Evolutionary conservation across 2,329 filamentous ascomycete genomes (phyloP).

Genomic region (Reticulascus tulasneorum): DNA sequence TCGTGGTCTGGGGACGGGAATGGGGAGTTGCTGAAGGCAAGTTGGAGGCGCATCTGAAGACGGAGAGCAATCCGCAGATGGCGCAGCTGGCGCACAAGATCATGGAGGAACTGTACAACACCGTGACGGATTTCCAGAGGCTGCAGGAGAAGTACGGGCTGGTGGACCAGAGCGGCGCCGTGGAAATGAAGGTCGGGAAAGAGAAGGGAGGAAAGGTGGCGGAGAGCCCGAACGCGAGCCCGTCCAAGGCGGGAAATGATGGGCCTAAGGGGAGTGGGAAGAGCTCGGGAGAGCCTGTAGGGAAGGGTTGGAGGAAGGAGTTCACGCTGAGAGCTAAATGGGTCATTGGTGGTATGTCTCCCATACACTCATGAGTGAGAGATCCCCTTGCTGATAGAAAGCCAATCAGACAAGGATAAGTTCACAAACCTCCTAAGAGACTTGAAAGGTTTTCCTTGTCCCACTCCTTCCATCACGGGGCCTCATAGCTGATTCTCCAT

Average conservation of each 20-base stretch:
- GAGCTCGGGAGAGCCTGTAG: no score
- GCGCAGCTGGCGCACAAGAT: conserved; percentile 36
- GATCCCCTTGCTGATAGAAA: neutral
- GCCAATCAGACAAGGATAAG: conserved; percentile 37
- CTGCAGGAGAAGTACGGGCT: conserved; percentile 39
- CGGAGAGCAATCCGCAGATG: conserved; percentile 32
- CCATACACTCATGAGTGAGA: neutral
- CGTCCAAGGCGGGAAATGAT: no score
- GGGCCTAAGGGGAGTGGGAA: conserved; percentile 12
- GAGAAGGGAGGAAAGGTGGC: conserved; percentile 8
- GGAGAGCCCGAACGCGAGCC: neutral
- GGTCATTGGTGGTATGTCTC: conserved; percentile 37
- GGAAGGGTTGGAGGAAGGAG: conserved; percentile 29
- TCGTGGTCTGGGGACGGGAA: conserved; percentile 43
- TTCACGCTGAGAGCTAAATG: conserved; percentile 33
- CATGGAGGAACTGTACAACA: conserved; percentile 36
- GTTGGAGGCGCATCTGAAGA: conserved; percentile 37
- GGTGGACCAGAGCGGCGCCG: conserved; percentile 23
- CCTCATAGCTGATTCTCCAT: neutral
- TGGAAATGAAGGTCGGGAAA: conserved; percentile 4
- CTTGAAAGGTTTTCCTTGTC: conserved; percentile 30
- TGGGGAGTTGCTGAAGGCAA: conserved; percentile 44
- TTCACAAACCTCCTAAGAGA: conserved; percentile 35
- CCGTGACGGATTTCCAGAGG: conserved; percentile 40
- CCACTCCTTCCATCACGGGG: conserved; percentile 1